Evolutionary conservation across 768 basidiomycete genomes (phyloP).

Genomic region (Mycena crocata): DNA sequence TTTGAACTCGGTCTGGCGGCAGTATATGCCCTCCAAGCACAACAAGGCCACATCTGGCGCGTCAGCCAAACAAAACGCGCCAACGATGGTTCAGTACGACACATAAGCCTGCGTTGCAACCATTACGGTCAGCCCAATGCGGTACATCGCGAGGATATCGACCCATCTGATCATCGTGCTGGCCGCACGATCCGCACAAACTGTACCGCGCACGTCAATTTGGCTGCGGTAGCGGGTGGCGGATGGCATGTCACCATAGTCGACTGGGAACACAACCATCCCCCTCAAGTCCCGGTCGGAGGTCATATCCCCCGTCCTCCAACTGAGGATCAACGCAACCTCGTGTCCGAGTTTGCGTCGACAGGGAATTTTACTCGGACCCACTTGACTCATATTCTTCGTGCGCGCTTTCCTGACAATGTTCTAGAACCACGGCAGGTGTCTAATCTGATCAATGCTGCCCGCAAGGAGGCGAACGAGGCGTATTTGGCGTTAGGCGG

Average conservation of each 20-base stretch:
- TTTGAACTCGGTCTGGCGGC: constrained; percentile 2
- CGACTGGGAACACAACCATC: not conserved
- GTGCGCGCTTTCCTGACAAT: constrained; percentile 27
- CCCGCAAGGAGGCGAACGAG: constrained; percentile 26
- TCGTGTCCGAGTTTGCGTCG: not conserved
- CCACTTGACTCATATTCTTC: constrained; percentile 23
- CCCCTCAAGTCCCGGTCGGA: not conserved
- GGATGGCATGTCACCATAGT: not conserved
- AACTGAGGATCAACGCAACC: not conserved
- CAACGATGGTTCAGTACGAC: not conserved
- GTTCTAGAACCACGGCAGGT: constrained; percentile 47
- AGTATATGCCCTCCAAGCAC: not conserved
- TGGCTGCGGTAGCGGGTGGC: not conserved
- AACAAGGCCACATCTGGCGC: constrained; percentile 10
- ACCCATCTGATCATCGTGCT: not conserved
- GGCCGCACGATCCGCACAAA: not conserved
- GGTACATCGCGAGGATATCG: not conserved
- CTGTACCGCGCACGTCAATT: not conserved
- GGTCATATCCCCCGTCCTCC: not conserved
- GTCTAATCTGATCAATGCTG: constrained; percentile 40
- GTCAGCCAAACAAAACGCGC: constrained; percentile 8
- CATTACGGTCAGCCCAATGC: not conserved
- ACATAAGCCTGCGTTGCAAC: not conserved
- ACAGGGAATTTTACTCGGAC: constrained; percentile 5
- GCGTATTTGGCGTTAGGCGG: constrained; percentile 40